Evolutionary conservation across 257 asterid species (phyloP).

Genomic region (Buddleja alternifolia): DNA sequence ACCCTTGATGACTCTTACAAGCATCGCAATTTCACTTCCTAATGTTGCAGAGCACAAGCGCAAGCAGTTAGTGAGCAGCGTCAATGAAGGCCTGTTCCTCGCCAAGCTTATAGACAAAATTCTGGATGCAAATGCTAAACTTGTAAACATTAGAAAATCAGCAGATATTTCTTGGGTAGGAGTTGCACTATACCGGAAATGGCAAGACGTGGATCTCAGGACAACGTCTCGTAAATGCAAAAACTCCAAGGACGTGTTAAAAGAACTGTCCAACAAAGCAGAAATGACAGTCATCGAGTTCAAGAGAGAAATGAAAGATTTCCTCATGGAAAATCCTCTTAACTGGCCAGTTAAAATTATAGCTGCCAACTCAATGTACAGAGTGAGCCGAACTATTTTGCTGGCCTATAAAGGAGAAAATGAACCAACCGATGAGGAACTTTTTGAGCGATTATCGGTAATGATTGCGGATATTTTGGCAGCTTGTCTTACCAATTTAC

Average conservation of each 20-base stretch:
- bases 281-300: slow-evolving; percentile 21
- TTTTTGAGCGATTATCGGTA: background rate
- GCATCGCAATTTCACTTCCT: slow-evolving; percentile 36
- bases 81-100: slow-evolving; percentile 34
- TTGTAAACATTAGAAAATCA: slow-evolving; percentile 31
- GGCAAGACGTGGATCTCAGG: slow-evolving; percentile 35
- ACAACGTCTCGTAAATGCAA: background rate
- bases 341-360: too few species aligned
- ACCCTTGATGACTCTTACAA: slow-evolving; percentile 37
- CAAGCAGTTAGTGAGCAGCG: too few species aligned
- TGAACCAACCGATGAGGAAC: background rate
- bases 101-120: slow-evolving; percentile 33
- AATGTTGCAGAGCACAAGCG: too few species aligned
- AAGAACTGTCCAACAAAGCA: slow-evolving; percentile 28
- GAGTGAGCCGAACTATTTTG: too few species aligned
- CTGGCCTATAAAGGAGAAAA: too few species aligned
- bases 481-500: too few species aligned
- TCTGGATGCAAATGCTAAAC: slow-evolving; percentile 19
- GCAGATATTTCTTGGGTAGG: slow-evolving; percentile 39
- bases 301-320: background rate
- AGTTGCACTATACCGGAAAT: slow-evolving; percentile 32
- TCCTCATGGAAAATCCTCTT: too few species aligned
- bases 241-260: slow-evolving; percentile 18
- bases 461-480: slow-evolving; percentile 37
- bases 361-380: too few species aligned